These are phyloP conservation scores for Metarhizium album DNA, from an alignment of 2,329 filamentous ascomycete genomes.

Conservation along the genomic window DNA sequence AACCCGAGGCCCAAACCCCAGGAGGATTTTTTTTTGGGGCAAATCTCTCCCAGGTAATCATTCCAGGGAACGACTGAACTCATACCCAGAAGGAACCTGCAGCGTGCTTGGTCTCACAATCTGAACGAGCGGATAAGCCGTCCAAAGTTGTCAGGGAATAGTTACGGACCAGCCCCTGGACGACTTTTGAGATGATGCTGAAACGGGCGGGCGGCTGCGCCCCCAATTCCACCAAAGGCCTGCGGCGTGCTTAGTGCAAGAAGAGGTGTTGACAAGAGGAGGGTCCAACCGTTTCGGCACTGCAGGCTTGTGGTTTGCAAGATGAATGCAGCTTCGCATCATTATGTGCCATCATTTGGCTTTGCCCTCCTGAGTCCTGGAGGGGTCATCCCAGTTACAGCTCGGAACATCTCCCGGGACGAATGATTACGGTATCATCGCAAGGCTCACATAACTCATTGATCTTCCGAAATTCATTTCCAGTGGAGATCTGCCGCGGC, in stretches of 20 bases:
- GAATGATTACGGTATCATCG: not conserved
- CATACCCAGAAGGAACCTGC: not conserved
- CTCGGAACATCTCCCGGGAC: not conserved
- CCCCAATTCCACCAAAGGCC: not conserved
- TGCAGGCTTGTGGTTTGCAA: not conserved
- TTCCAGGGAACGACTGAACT: not conserved
- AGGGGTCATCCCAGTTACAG: not conserved
- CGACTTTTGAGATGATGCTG: not conserved
- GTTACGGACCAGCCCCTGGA: not conserved
- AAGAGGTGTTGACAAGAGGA: not conserved
- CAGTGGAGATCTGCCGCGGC: conserved; percentile 43
- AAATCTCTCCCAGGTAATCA: not conserved
- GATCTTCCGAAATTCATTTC: conserved; percentile 31
- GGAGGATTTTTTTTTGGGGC: not conserved
- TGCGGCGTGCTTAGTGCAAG: not conserved
- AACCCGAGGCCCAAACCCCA: not conserved
- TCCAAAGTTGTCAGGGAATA: not conserved
- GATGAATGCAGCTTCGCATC: not conserved
- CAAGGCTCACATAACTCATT: not conserved
- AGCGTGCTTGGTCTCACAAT: not conserved
- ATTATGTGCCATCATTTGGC: not conserved
- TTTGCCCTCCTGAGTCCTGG: not conserved
- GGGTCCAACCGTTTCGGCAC: not conserved
- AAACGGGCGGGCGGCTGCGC: not conserved
- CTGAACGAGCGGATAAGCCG: not conserved